These are phyloP conservation scores for Colletotrichum sp. DNA, from an alignment of 2,329 filamentous ascomycete genomes.

Conservation along the genomic window DNA sequence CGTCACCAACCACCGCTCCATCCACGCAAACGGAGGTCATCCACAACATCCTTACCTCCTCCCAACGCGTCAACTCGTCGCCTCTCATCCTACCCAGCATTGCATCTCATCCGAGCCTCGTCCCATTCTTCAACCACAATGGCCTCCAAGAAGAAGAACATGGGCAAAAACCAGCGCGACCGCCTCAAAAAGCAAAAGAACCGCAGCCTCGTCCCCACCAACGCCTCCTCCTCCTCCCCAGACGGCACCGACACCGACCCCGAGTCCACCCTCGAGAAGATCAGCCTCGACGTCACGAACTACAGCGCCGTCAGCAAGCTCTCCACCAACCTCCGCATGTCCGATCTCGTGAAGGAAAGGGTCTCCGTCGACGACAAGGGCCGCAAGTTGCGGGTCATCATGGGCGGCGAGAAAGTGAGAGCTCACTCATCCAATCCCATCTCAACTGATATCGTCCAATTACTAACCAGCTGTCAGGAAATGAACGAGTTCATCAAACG, in stretches of 20 bases:
- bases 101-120: not conserved
- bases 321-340: not conserved
- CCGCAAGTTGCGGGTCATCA: not conserved
- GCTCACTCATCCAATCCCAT: too few relatives aligned
- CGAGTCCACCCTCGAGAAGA: not conserved
- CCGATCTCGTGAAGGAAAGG: not conserved
- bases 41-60: not conserved
- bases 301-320: not conserved
- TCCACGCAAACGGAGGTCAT: not conserved
- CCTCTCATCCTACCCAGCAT: not conserved
- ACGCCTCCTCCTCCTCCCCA: not conserved
- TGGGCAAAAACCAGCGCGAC: not conserved
- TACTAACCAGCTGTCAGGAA: not conserved
- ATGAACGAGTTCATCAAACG: not conserved
- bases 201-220: not conserved
- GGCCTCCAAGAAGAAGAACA: not conserved
- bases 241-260: not conserved
- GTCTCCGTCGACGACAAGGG: not conserved
- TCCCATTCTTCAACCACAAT: not conserved
- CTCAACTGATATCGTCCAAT: not conserved
- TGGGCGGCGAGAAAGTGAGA: not conserved
- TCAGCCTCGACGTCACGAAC: not conserved
- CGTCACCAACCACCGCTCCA: not conserved
- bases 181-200: not conserved
- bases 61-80: accelerated